These are phyloP conservation scores for Yamadazyma endophytica DNA, from an alignment of 805 yeast genomes.

Conservation along the genomic window DNA sequence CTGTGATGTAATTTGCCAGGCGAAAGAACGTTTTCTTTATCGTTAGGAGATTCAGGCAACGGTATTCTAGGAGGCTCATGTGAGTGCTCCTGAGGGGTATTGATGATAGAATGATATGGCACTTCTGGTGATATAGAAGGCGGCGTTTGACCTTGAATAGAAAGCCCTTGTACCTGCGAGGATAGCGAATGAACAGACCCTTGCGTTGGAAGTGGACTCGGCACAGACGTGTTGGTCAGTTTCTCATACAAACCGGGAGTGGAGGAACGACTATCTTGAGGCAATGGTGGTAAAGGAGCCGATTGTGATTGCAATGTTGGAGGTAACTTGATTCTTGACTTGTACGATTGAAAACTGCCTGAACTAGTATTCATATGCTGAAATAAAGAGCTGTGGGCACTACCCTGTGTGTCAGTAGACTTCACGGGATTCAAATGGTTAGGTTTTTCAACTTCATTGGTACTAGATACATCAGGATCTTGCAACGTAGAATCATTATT, in stretches of 20 bases:
- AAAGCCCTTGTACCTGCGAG: too few species aligned
- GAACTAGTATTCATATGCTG: slow-evolving; percentile 16
- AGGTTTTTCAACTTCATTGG: background rate
- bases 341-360: slow-evolving; percentile 24
- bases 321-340: slow-evolving; percentile 30
- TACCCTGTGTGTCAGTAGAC: slow-evolving; percentile 5
- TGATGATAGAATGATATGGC: too few species aligned
- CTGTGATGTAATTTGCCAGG: slow-evolving; percentile 8
- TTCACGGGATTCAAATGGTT: slow-evolving; percentile 2
- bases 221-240: too few species aligned
- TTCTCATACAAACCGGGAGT: too few species aligned
- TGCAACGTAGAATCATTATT: background rate
- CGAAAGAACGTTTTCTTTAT: slow-evolving; percentile 6
- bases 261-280: too few species aligned
- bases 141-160: too few species aligned
- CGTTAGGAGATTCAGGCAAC: slow-evolving; percentile 10
- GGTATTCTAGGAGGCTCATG: slow-evolving; percentile 11
- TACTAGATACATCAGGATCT: too few species aligned
- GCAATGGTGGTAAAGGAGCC: too few species aligned
- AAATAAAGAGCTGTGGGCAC: slow-evolving; percentile 3
- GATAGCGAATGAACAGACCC: too few species aligned
- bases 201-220: too few species aligned
- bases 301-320: slow-evolving; percentile 19
- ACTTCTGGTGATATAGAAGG: too few species aligned
- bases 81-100: too few species aligned